Evolutionary conservation across 2,329 filamentous ascomycete species (phyloP).

Genomic region (Colletotrichum gloeosporioides): DNA sequence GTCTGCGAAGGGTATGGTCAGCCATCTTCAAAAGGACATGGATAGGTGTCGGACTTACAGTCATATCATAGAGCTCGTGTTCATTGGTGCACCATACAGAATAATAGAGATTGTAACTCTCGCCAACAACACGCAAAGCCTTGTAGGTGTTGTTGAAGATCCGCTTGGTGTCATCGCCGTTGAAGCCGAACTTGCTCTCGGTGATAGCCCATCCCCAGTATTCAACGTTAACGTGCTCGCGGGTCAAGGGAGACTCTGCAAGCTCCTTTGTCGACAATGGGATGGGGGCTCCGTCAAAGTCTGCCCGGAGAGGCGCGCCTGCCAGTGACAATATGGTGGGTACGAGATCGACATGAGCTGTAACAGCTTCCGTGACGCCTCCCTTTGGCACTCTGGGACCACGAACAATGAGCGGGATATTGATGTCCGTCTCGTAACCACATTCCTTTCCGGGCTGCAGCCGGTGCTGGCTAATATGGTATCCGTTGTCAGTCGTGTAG

Average conservation of each 20-base stretch:
- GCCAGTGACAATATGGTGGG: constrained; percentile 55
- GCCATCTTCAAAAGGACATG: neutral
- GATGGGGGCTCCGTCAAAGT: constrained; percentile 58
- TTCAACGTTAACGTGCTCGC: constrained; percentile 59
- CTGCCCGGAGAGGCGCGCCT: constrained; percentile 38
- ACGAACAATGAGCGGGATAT: constrained; percentile 54
- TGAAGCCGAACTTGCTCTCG: constrained; percentile 30
- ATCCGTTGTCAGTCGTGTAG: constrained; percentile 59
- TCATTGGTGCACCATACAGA: constrained; percentile 59
- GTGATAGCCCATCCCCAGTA: constrained; percentile 51
- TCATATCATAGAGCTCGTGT: constrained; percentile 57
- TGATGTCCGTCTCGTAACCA: constrained; percentile 57
- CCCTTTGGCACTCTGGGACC: constrained; percentile 51
- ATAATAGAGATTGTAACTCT: constrained; percentile 59
- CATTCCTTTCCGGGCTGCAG: constrained; percentile 57
- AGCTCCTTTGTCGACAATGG: constrained; percentile 33
- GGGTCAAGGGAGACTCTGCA: constrained; percentile 21
- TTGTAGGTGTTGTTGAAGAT: constrained; percentile 60
- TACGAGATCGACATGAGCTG: constrained; percentile 59
- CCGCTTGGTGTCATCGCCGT: constrained; percentile 25
- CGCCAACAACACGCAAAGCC: constrained; percentile 48
- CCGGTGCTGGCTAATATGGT: constrained; percentile 58
- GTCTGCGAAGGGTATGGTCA: constrained; percentile 34
- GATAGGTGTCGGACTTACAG: constrained; percentile 35
- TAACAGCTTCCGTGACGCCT: constrained; percentile 41